Base-by-base conservation (phyloP, 768 basidiomycete genomes). In the Pholiota molesta region DNA sequence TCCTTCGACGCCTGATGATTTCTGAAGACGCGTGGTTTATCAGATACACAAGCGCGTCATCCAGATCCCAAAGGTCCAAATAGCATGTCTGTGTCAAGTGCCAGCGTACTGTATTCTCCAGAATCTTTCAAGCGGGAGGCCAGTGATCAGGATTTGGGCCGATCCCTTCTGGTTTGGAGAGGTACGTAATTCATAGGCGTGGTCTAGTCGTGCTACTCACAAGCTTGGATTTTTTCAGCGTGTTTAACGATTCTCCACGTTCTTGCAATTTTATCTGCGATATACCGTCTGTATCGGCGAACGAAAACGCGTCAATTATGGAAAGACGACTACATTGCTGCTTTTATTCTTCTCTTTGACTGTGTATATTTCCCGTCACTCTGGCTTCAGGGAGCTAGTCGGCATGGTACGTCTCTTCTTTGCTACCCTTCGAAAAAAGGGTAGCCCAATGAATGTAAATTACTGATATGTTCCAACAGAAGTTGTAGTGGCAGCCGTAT, bases 261-360 rank as follows among this genome's bases (percentile, higher is more conserved):
- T 7, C 39, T 61, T 13, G 69, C 65, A 19, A 63, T 70, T 35
- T 17, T 55, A 5, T 60, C 65, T 2, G 63, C 67, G 2, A 33
- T 64, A 10, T 70, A 64, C 55, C 65, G 69, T 11, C 52, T 65
- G 11, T 54, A 61, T 45, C 59, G 67, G 21, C 65, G 69, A 19
- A 65, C 37, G 39, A 62, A 59, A 35, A 68, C 60, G n/a, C 51
- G 58, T 1, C 63, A 66, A 16, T 31, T 69, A 13, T 69, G 68
- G 69, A 61, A 56, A 31, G 68, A 71, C 21, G 68, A 71, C 31
- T 61, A 65, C 39, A 64, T 65, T 33, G 68, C 66, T 1, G 52
- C 61, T 28, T 29, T 60, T 2, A 59, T 62, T 16, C 52, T 70
- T 10, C 7, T 60, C n/a, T 56, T 63, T 17, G 65, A 71, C 11